Evolutionary conservation across 306 rosid species (phyloP).

Genomic region (Cucurbita moschata): DNA sequence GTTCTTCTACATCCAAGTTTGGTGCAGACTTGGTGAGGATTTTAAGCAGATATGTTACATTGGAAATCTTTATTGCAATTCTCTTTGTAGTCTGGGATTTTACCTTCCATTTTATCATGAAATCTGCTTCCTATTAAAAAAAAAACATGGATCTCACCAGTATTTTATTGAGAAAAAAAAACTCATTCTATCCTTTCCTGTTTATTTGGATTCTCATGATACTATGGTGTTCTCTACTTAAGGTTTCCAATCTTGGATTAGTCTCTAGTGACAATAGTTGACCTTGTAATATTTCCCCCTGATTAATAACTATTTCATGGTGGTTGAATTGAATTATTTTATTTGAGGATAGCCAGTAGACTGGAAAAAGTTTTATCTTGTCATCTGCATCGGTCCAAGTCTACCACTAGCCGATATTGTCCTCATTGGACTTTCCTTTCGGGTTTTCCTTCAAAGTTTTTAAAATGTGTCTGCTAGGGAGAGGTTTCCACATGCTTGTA

Average conservation of each 20-base stretch:
- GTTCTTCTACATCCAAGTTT: constrained; percentile 11
- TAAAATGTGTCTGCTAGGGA: too few relatives aligned
- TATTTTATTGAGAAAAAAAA: background rate
- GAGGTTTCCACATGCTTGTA: too few relatives aligned
- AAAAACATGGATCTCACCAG: background rate
- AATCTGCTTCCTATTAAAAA: too few relatives aligned
- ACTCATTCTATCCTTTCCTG: background rate
- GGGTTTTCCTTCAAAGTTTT: too few relatives aligned
- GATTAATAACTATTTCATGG: background rate
- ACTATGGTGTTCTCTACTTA: background rate
- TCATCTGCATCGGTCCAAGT: too few relatives aligned
- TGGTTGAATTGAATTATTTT: background rate
- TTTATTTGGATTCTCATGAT: background rate
- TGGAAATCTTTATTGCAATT: too few relatives aligned
- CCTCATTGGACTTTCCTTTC: too few relatives aligned
- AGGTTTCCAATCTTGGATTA: background rate
- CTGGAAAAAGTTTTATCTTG: background rate
- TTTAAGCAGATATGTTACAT: constrained; percentile 31
- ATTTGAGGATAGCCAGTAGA: background rate
- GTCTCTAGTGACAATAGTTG: background rate
- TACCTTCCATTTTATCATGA: too few relatives aligned
- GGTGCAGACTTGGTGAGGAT: background rate
- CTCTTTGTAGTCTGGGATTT: too few relatives aligned
- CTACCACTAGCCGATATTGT: too few relatives aligned
- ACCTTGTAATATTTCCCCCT: background rate